Evolutionary conservation across 225 moss, liverwort and hornwort genomes (phyloP).

Genomic region (Lunularia cruciata): DNA sequence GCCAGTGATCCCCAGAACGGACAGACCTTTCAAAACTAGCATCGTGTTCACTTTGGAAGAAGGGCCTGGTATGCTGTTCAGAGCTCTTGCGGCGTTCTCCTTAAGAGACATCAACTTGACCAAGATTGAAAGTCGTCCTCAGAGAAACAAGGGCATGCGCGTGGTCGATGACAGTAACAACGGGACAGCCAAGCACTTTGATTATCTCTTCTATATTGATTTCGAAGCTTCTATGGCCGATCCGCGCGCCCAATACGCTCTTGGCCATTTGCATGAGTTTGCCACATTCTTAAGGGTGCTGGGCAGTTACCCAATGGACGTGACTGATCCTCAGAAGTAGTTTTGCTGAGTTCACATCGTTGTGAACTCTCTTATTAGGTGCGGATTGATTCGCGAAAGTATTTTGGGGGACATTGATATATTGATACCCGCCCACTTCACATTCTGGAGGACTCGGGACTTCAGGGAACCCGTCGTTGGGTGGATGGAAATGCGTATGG

Average conservation of each 20-base stretch:
- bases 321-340: constrained; percentile 32
- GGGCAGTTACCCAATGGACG: constrained; percentile 79
- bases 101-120: constrained; percentile 66
- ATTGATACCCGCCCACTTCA: no score
- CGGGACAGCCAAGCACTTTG: constrained; percentile 73
- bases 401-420: no score
- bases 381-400: not conserved
- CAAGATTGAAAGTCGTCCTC: constrained; percentile 86
- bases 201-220: constrained; percentile 85
- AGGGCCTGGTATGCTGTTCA: constrained; percentile 73
- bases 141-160: constrained; percentile 62
- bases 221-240: constrained; percentile 85
- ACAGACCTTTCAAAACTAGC: constrained; percentile 72
- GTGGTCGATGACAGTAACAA: constrained; percentile 75
- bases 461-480: no score
- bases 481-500: no score
- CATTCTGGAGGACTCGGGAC: no score
- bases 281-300: constrained; percentile 73
- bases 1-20: constrained; percentile 70
- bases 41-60: constrained; percentile 76
- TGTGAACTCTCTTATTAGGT: not conserved
- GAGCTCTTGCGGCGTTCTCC: constrained; percentile 69
- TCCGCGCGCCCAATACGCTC: constrained; percentile 64
- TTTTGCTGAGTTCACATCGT: not conserved
- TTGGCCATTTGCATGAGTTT: constrained; percentile 77